Conservation (phyloP, 192 early-diverging fungal genomes). For the Mortierella claussenii region DNA sequence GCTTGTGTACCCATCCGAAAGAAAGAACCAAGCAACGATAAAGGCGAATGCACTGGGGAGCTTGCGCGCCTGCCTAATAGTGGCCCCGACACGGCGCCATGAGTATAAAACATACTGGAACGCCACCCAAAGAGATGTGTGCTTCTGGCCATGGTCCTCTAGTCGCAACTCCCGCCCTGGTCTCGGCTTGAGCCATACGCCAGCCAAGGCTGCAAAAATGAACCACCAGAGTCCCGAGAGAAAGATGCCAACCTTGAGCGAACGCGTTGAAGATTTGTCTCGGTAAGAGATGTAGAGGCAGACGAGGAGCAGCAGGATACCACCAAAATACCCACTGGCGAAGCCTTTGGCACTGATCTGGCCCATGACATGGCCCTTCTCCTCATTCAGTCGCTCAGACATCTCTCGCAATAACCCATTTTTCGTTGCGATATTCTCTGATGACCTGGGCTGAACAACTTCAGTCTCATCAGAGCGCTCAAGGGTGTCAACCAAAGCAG, state of each 20-base stretch:
- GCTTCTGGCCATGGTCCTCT: conserved; percentile 29
- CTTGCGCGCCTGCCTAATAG: conserved; percentile 56
- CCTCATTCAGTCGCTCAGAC: conserved; percentile 27
- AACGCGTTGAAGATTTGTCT: conserved; percentile 39
- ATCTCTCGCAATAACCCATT: conserved; percentile 5
- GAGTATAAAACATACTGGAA: conserved; percentile 50
- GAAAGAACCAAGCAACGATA: conserved; percentile 72
- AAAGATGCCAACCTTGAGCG: conserved; percentile 57
- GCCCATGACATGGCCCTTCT: conserved; percentile 49
- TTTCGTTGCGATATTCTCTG: conserved; percentile 2
- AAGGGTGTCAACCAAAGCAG: background rate
- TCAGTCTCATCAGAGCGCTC: background rate
- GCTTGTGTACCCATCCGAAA: conserved; percentile 70
- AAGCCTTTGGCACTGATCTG: conserved; percentile 58
- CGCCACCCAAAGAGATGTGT: conserved; percentile 27
- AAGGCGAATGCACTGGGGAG: conserved; percentile 66
- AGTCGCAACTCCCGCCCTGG: conserved; percentile 58
- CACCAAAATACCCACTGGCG: conserved; percentile 59
- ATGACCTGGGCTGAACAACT: background rate
- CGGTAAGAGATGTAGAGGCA: conserved; percentile 54
- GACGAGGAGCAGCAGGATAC: conserved; percentile 55
- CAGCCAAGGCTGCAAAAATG: conserved; percentile 54
- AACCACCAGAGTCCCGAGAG: conserved; percentile 67
- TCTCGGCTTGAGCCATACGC: conserved; percentile 51
- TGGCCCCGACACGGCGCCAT: conserved; percentile 54